Percentiles rank a stretch among this genome's conserved stretches.
Conservation (phyloP, 1,284 basidiomycete species). For the Phlebopus sp. region DNA sequence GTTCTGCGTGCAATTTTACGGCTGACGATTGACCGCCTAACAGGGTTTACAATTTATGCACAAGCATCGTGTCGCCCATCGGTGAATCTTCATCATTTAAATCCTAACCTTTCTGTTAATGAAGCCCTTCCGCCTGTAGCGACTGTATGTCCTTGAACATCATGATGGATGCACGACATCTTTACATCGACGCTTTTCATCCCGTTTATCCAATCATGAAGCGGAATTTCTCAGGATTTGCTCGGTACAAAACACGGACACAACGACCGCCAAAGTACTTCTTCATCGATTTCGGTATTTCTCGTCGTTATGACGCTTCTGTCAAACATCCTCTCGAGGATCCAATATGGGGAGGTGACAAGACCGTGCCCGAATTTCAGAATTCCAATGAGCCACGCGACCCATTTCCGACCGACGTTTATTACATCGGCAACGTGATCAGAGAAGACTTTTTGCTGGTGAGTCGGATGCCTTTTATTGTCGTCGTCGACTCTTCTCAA, state of each 20-base stretch:
- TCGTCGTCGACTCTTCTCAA: no score
- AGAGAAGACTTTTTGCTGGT: conserved; percentile 13
- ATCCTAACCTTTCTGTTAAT: not conserved
- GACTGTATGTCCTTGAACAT: conserved; percentile 39
- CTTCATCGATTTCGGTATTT: conserved; percentile 37
- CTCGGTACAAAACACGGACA: conserved; percentile 14
- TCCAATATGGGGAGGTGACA: conserved; percentile 31
- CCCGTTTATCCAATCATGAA: conserved; percentile 6
- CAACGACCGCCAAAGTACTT: conserved; percentile 21
- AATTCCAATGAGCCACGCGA: conserved; percentile 17
- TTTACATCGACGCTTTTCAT: conserved; percentile 19
- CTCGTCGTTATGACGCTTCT: conserved; percentile 25
- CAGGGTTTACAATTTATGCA: conserved; percentile 42
- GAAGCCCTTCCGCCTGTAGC: conserved; percentile 23
- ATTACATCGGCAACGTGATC: conserved; percentile 29
- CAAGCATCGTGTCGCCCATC: conserved; percentile 36
- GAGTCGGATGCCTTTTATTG: no score
- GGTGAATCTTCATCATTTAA: conserved; percentile 20
- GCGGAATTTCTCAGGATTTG: conserved; percentile 5
- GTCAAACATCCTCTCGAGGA: conserved; percentile 23
- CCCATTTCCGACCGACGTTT: conserved; percentile 33
- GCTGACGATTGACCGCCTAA: not conserved
- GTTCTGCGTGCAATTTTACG: not conserved
- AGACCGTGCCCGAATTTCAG: conserved; percentile 34
- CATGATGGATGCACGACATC: conserved; percentile 38